Evolutionary conservation across 2,329 filamentous ascomycete genomes (phyloP).

Genomic region (Pseudocercospora vitis): DNA sequence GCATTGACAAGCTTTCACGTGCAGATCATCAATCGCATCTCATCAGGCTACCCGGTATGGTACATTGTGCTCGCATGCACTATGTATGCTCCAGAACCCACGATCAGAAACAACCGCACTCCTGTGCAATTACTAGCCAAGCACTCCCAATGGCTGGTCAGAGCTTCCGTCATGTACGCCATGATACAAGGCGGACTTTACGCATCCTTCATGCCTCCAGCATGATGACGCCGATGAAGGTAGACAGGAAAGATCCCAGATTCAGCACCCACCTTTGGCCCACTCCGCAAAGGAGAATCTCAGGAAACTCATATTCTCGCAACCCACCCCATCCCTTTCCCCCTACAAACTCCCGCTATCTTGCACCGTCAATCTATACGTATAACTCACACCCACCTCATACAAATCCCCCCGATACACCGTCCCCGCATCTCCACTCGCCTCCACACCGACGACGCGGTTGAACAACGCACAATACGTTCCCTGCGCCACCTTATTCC

Average conservation of each 20-base stretch:
- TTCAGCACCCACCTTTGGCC: no score
- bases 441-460: slow-evolving; percentile 19
- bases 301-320: not conserved
- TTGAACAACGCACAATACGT: slow-evolving; percentile 32
- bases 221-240: slow-evolving; percentile 39
- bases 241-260: not conserved
- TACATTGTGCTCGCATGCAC: slow-evolving; percentile 72
- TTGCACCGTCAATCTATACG: slow-evolving; percentile 11
- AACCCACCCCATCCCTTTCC: not conserved
- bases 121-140: not conserved
- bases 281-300: not conserved
- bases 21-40: slow-evolving; percentile 87
- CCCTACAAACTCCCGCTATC: slow-evolving; percentile 11
- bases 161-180: slow-evolving; percentile 78
- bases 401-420: slow-evolving; percentile 10
- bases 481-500: slow-evolving; percentile 29
- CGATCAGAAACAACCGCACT: not conserved
- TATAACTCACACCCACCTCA: slow-evolving; percentile 11
- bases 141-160: slow-evolving; percentile 47
- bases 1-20: slow-evolving; percentile 84
- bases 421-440: slow-evolving; percentile 15
- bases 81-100: slow-evolving; percentile 22
- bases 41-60: slow-evolving; percentile 86
- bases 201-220: slow-evolving; percentile 87
- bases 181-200: slow-evolving; percentile 80